Evolutionary conservation across 139 green algal genomes (phyloP).

Genomic region (Diplosphaera chodatii): DNA sequence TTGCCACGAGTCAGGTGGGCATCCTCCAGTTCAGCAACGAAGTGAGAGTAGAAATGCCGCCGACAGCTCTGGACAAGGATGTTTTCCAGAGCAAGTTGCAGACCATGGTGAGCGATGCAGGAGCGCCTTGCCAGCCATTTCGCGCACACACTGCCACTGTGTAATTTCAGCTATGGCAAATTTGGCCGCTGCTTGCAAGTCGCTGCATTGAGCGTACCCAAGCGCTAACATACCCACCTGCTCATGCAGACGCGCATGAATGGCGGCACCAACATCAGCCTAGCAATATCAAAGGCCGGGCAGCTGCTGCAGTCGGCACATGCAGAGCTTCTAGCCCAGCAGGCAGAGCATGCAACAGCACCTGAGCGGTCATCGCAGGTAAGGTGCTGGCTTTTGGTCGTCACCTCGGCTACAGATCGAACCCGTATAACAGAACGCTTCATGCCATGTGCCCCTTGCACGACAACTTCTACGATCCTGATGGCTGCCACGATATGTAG

Average conservation of each 20-base stretch:
- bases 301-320: conserved; percentile 39
- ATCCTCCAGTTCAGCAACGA: conserved; percentile 33
- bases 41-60: conserved; percentile 11
- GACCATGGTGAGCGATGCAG: neutral
- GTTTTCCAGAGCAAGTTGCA: neutral
- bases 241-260: conserved; percentile 59
- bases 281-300: conserved; percentile 50
- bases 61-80: neutral
- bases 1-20: conserved; percentile 10
- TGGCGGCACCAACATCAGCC: conserved; percentile 69
- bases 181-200: neutral
- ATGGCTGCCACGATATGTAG: neutral
- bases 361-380: neutral
- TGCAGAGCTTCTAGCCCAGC: neutral
- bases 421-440: no score
- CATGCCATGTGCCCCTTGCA: no score
- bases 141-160: no score
- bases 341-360: neutral
- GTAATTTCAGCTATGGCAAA: no score
- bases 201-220: no score
- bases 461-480: no score
- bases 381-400: neutral
- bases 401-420: no score
- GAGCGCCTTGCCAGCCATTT: no score
- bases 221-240: no score